These are phyloP conservation scores for Arthrobotrys musiformis DNA, from an alignment of 2,329 filamentous ascomycete species.

Conservation along the genomic window DNA sequence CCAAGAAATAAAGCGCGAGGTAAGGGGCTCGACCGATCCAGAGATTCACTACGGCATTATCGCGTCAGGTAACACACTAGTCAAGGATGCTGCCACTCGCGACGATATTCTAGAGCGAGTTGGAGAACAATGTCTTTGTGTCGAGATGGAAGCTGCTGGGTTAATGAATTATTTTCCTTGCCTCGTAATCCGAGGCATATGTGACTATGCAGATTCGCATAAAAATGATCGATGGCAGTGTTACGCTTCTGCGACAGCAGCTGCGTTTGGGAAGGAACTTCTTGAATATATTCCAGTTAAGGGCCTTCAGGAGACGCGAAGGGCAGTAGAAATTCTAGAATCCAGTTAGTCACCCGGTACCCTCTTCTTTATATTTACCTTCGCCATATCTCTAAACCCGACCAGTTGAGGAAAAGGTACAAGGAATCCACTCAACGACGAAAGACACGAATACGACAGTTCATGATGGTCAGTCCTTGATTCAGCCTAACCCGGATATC, in stretches of 20 bases:
- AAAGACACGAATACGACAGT: background rate
- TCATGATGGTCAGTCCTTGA: background rate
- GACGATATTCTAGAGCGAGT: constrained; percentile 46
- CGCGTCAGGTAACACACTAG: constrained; percentile 59
- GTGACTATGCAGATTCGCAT: constrained; percentile 59
- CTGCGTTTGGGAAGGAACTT: background rate
- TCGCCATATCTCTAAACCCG: background rate
- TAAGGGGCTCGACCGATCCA: constrained; percentile 16
- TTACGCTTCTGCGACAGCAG: constrained; percentile 1
- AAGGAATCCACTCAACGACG: background rate
- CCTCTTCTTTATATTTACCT: background rate
- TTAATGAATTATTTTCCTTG: constrained; percentile 58
- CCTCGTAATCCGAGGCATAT: constrained; percentile 59
- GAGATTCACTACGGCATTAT: constrained; percentile 59
- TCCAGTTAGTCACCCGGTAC: background rate
- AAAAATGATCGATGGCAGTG: constrained; percentile 59
- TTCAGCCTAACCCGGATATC: too few species aligned
- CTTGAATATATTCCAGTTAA: constrained; percentile 10
- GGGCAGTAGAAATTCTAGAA: constrained; percentile 8
- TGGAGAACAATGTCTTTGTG: constrained; percentile 34
- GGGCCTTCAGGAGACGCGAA: constrained; percentile 10
- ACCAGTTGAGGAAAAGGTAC: background rate
- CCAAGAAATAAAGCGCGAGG: constrained; percentile 27
- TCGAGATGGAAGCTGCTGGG: constrained; percentile 50
- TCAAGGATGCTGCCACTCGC: constrained; percentile 56